Percentiles rank a stretch among this genome's conserved stretches.
Conservation (phyloP, 495 filamentous ascomycete species). For the Tuber magnatum region DNA sequence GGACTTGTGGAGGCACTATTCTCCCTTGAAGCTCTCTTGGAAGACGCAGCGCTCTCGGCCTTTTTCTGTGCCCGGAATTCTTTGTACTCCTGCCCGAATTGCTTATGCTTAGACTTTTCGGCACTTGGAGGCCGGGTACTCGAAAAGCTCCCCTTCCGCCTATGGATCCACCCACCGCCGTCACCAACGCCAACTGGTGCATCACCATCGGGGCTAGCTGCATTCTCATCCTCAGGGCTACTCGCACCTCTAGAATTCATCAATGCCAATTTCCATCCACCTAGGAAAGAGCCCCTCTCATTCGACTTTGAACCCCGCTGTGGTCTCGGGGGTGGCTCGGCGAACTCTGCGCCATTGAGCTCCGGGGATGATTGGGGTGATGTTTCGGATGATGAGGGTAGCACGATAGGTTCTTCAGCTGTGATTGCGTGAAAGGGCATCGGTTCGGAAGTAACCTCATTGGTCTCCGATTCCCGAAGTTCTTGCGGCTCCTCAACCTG, state of each 20-base stretch:
- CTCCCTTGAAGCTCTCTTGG: constrained; percentile 15
- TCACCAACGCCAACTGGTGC: constrained; percentile 35
- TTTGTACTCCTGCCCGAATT: constrained; percentile 36
- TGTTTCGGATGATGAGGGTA: constrained; percentile 35
- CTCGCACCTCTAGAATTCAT: constrained; percentile 21
- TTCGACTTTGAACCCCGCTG: constrained; percentile 25
- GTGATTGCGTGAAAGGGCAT: constrained; percentile 32
- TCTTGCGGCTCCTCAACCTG: constrained; percentile 20
- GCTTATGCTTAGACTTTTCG: constrained; percentile 30
- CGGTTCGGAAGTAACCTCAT: not conserved
- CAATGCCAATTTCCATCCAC: constrained; percentile 39
- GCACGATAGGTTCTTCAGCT: constrained; percentile 34
- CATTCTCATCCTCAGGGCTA: constrained; percentile 11
- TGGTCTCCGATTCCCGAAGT: not conserved
- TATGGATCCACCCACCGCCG: constrained; percentile 39
- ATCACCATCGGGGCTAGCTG: constrained; percentile 14
- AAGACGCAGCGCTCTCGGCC: constrained; percentile 11
- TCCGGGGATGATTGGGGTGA: constrained; percentile 20
- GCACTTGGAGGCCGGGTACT: constrained; percentile 37
- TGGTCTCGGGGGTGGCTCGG: constrained; percentile 19
- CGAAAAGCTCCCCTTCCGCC: constrained; percentile 37
- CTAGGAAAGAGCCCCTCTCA: constrained; percentile 30
- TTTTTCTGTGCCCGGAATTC: constrained; percentile 36
- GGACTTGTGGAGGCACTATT: constrained; percentile 16
- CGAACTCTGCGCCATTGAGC: constrained; percentile 8